A percentile compares a stretch with the other conserved stretches of the same genome.
These are phyloP conservation scores for Thelonectria discophora DNA, from an alignment of 2,329 filamentous ascomycete genomes.

Conservation along the genomic window DNA sequence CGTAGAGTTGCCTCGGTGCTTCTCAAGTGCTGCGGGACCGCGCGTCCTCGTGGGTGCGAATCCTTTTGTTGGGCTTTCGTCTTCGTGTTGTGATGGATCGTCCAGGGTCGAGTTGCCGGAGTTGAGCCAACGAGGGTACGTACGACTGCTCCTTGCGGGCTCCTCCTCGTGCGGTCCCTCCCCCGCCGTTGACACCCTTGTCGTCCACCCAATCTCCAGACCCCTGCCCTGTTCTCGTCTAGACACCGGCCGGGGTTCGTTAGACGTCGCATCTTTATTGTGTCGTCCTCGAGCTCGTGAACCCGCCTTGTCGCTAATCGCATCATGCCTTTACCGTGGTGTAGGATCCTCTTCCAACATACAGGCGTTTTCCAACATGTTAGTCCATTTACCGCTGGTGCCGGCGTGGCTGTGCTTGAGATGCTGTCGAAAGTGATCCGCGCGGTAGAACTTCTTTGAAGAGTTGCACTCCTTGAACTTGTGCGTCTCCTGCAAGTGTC, in stretches of 20 bases:
- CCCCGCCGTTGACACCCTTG: slow-evolving; percentile 34
- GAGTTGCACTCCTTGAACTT: slow-evolving; percentile 99
- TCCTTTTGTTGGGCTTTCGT: slow-evolving; percentile 1
- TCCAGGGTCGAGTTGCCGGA: slow-evolving; percentile 25
- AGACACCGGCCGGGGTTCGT: slow-evolving; percentile 29
- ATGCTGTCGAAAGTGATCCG: slow-evolving; percentile 97
- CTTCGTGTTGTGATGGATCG: slow-evolving; percentile 13
- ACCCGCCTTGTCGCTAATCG: slow-evolving; percentile 2
- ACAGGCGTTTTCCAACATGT: slow-evolving; percentile 95
- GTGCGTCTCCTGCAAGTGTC: slow-evolving; percentile 89
- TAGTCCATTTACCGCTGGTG: slow-evolving; percentile 98
- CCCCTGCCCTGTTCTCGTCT: slow-evolving; percentile 26
- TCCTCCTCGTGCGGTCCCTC: slow-evolving; percentile 29
- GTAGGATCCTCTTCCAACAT: slow-evolving; percentile 83
- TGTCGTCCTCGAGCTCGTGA: slow-evolving; percentile 10
- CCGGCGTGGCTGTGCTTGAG: slow-evolving; percentile 97
- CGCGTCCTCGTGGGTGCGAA: slow-evolving; percentile 9
- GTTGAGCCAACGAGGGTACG: slow-evolving; percentile 25
- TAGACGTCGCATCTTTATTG: slow-evolving; percentile 9
- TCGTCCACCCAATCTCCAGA: slow-evolving; percentile 33
- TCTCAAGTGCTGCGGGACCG: slow-evolving; percentile 6
- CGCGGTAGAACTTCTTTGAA: slow-evolving; percentile 96
- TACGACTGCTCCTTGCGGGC: slow-evolving; percentile 18
- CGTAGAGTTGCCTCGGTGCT: slow-evolving; percentile 11
- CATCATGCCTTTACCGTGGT: slow-evolving; percentile 40